Conservation (phyloP, 352 stramenopile species). For the Globisporangium irregulare region DNA sequence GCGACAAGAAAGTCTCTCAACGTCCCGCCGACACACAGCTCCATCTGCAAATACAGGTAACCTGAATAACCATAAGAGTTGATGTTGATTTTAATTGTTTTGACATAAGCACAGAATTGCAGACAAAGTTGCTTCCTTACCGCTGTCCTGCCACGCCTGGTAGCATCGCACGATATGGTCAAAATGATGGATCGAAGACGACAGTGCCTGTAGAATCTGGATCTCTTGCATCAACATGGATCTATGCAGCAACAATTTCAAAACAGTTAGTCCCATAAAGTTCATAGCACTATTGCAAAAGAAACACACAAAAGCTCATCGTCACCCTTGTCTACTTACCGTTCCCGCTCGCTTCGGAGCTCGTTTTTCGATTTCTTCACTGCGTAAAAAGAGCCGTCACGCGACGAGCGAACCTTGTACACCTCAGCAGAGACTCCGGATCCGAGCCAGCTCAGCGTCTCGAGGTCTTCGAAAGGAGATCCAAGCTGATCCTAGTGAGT, state of each 20-base stretch:
- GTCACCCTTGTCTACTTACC: constrained; percentile 27
- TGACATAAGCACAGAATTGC: background rate
- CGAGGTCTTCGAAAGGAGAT: constrained; percentile 46
- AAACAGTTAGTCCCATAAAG: background rate
- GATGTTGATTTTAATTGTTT: background rate
- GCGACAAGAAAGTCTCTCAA: constrained; percentile 68
- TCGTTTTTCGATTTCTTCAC: constrained; percentile 83
- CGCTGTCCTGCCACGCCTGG: constrained; percentile 92
- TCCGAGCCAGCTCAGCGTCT: constrained; percentile 60
- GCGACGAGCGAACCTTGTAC: constrained; percentile 47
- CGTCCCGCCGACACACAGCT: constrained; percentile 89
- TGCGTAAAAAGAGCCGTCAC: constrained; percentile 42
- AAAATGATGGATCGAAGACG: constrained; percentile 37
- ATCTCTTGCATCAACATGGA: constrained; percentile 68
- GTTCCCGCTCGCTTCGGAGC: constrained; percentile 71
- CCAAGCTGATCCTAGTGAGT: constrained; percentile 4
- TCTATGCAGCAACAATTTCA: constrained; percentile 21
- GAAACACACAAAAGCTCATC: background rate
- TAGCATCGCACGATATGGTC: constrained; percentile 93
- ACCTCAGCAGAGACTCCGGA: constrained; percentile 71
- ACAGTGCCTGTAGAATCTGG: constrained; percentile 41
- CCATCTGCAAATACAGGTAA: constrained; percentile 93
- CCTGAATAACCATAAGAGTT: constrained; percentile 26
- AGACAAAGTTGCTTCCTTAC: constrained; percentile 21
- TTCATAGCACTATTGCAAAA: background rate